phyloP scores from a whole-genome alignment of 305 asterid genomes.

The Fraxinus sp. region DNA sequence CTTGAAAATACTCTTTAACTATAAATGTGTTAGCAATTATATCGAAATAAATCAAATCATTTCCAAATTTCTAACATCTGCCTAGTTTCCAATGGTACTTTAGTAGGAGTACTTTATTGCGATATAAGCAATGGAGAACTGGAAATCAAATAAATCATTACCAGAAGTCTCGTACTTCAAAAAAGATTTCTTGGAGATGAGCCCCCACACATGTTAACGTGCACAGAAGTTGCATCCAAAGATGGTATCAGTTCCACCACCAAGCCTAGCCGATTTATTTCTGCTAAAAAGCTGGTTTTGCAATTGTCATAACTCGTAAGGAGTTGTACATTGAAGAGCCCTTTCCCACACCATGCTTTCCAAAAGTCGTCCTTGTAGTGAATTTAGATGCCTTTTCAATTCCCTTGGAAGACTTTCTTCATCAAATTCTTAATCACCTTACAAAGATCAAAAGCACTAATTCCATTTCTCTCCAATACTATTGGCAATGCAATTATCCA shows the following conservation, averaged over 20 bases:
- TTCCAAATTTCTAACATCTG: background rate
- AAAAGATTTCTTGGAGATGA: constrained; percentile 43
- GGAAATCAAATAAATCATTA: constrained; percentile 28
- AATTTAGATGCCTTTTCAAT: constrained; percentile 82
- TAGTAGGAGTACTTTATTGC: background rate
- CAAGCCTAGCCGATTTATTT: constrained; percentile 76
- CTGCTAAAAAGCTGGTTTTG: constrained; percentile 78
- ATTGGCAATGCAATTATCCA: constrained; percentile 51
- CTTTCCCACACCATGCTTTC: constrained; percentile 98
- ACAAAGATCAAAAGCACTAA: constrained; percentile 93
- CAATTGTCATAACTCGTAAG: constrained; percentile 45
- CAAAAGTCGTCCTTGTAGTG: constrained; percentile 86
- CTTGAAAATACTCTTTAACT: too few species aligned
- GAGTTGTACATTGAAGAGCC: constrained; percentile 98
- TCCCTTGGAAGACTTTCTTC: constrained; percentile 97
- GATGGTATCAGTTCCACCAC: constrained; percentile 93
- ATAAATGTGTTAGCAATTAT: too few species aligned
- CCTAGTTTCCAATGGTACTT: background rate
- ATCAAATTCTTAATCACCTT: constrained; percentile 96
- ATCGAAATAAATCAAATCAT: background rate
- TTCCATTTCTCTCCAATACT: constrained; percentile 91
- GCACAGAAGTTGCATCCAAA: constrained; percentile 82
- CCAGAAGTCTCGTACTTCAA: constrained; percentile 63
- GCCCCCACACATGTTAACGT: constrained; percentile 47
- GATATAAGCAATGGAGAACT: constrained; percentile 4